Evolutionary conservation across 441 rosid genomes (phyloP).

Genomic region (Erodium trifolium): DNA sequence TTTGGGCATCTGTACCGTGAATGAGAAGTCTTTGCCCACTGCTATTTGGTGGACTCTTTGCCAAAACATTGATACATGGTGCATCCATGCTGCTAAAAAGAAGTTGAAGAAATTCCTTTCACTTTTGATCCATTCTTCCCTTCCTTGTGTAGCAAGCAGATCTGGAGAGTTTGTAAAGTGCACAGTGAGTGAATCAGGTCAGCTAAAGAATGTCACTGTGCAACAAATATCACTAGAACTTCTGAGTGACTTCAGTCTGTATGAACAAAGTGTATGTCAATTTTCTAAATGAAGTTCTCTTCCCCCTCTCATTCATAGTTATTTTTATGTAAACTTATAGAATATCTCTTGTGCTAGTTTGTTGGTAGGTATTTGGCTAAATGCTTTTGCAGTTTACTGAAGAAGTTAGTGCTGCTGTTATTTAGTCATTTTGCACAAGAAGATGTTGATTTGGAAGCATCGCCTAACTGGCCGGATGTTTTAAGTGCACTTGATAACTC

Average conservation of each 20-base stretch:
- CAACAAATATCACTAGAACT: constrained; percentile 56
- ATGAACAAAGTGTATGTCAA: constrained; percentile 65
- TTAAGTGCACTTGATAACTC: constrained; percentile 42
- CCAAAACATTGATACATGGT: constrained; percentile 75
- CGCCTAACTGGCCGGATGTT: constrained; percentile 57
- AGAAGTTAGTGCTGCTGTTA: constrained; percentile 33
- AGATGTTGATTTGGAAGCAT: constrained; percentile 35
- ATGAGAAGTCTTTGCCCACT: constrained; percentile 46
- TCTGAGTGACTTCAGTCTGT: constrained; percentile 46
- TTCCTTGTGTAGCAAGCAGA: constrained; percentile 23
- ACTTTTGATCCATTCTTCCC: constrained; percentile 43
- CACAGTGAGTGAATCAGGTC: constrained; percentile 24
- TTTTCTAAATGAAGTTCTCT: too few relatives aligned
- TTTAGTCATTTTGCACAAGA: constrained; percentile 26
- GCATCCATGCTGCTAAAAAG: constrained; percentile 53
- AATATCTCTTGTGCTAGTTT: constrained; percentile 47
- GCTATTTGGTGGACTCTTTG: constrained; percentile 74
- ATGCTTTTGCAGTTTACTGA: constrained; percentile 45
- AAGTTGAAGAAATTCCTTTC: constrained; percentile 60
- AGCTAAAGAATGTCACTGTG: constrained; percentile 33
- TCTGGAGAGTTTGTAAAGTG: constrained; percentile 20
- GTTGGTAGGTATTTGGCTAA: constrained; percentile 77
- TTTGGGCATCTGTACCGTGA: constrained; percentile 45
- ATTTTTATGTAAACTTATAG: neutral
- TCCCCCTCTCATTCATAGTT: neutral